Evolutionary conservation across 2,329 filamentous ascomycete species (phyloP), one percentile per base, ranked within the genome.

Genomic region (Metarhizium humberi): DNA sequence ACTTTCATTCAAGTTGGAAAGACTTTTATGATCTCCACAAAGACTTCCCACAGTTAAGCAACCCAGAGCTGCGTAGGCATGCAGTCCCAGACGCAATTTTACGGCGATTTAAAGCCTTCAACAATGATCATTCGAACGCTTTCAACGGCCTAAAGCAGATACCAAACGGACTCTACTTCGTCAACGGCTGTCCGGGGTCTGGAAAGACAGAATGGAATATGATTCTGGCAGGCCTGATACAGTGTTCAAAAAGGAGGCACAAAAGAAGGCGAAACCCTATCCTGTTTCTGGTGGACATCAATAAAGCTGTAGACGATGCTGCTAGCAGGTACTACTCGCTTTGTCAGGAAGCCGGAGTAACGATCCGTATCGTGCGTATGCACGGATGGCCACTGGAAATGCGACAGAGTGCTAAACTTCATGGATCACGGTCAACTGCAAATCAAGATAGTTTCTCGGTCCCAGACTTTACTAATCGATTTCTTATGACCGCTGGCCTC

Each of bases 201-300:
- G 75, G 75, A 0, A 78, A 78, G 51, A 78, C 75, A 0, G 71
- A 76, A 40, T 76, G 73, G 72, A 75, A 72, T 38, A 69, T 77
- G 60, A 62, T 73, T 1, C 60, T 75, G 2, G 65, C 74, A 2
- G 71, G 70, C 0, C 61, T 76, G 18, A 69, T 72, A 8, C 69
- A 70, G 45, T 65, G 64, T 14, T 70, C 66, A 47, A 61, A 54
- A 20, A 62, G 59, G 10, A 62, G 62, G 3, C 53, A 56, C 2
- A 63, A 58, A n/a, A 58, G 59, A 14, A 55, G 56, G 14, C 59
- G 57, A 8, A 66, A 55, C 6, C 74, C 68, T 6, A 68, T 78
- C 11, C 62, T 78, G 0, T 78, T 76, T 51, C 61, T 78, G 0
- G 65, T 78, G 1, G 75, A 78, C 53, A 72, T 78, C 53, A 78